Conservation (phyloP, 1,139 yeast species). For the Geotrichum reessii region DNA sequence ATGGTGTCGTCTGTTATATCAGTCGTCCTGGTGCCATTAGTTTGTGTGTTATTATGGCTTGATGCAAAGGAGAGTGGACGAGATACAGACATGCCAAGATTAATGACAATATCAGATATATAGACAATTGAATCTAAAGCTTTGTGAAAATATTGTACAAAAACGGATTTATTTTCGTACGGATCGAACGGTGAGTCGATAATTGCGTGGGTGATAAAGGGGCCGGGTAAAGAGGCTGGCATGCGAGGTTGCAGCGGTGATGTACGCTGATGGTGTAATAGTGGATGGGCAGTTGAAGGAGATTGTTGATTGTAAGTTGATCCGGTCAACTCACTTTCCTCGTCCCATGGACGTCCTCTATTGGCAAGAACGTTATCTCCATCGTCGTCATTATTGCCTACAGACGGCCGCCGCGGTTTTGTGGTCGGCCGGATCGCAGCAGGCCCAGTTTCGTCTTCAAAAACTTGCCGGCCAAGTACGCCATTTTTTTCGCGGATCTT, state of each 20-base stretch:
- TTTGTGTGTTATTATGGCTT: neutral
- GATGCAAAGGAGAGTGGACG: conserved; percentile 9
- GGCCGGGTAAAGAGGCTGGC: neutral
- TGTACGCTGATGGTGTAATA: neutral
- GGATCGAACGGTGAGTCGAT: conserved; percentile 12
- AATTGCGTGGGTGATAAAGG: conserved; percentile 2
- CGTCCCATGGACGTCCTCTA: neutral
- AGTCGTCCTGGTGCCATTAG: neutral
- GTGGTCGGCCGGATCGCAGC: neutral
- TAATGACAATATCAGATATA: conserved; percentile 13
- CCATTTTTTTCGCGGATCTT: conserved; percentile 62
- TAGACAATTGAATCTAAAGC: conserved; percentile 7
- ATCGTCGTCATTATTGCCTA: neutral
- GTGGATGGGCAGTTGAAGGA: neutral
- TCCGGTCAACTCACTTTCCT: neutral
- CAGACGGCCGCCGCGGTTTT: neutral
- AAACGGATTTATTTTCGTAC: neutral
- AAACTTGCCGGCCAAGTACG: conserved; percentile 66
- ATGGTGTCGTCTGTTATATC: neutral
- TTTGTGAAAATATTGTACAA: conserved; percentile 1
- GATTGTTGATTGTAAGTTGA: neutral
- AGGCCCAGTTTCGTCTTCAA: conserved; percentile 50
- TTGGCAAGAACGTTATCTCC: neutral
- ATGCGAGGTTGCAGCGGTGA: neutral
- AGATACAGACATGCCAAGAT: conserved; percentile 14